phyloP scores from a whole-genome alignment of 2,329 filamentous ascomycete genomes.

The Botryotinia globosa region DNA sequence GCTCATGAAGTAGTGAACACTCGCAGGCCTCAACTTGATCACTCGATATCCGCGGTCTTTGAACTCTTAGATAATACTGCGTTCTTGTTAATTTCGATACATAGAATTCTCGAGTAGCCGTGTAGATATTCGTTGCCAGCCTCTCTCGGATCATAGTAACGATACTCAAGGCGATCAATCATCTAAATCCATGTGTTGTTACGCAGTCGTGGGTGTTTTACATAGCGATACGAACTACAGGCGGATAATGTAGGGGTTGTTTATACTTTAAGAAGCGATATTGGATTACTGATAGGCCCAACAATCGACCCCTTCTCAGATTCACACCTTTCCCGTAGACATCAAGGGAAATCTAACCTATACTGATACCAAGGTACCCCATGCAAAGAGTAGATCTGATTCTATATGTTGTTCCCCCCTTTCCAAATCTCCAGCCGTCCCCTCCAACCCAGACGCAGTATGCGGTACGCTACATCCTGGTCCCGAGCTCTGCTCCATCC shows the following conservation, averaged over 20 bases:
- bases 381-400: background rate
- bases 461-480: background rate
- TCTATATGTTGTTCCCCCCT: background rate
- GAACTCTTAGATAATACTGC: background rate
- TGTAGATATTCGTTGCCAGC: background rate
- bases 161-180: background rate
- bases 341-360: background rate
- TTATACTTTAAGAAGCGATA: background rate
- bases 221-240: background rate
- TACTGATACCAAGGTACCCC: background rate
- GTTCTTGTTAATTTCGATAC: background rate
- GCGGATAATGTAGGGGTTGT: background rate
- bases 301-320: background rate
- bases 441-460: background rate
- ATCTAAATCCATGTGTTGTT: background rate
- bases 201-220: background rate
- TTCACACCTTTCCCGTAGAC: background rate
- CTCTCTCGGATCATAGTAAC: background rate
- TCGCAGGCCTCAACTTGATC: background rate
- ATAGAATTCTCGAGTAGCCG: background rate
- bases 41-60: background rate
- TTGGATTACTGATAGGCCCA: background rate
- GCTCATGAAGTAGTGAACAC: background rate
- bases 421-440: background rate
- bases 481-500: background rate